Evolutionary conservation across 2,329 filamentous ascomycete genomes (phyloP), one percentile per base, ranked within the genome.

Genomic region (Neopestalotiopsis clavispora): DNA sequence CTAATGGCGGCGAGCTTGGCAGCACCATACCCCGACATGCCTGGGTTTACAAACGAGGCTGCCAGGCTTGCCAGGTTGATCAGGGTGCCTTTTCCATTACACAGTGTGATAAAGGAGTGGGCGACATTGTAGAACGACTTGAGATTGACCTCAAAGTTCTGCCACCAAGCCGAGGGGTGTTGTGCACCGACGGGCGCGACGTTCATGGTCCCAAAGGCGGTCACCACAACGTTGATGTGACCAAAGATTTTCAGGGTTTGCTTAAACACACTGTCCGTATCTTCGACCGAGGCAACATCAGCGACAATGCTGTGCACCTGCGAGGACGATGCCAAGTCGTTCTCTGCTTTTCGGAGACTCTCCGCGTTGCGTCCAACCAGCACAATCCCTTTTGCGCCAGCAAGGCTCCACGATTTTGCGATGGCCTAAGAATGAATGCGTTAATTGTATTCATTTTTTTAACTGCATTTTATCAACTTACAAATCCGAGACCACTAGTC

Each of bases 121-220:
- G 30, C 30, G 9, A 61, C 59, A 17, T 61, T 40, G 58, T 85
- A 85, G 0, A 80, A 75, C 0, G 86, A 85, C 63, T 82, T 84
- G 38, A 88, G 73, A 68, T 88, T 89, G 66, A 87, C 82, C 49
- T 86, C 83, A 74, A 81, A 85, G 40, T 80, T 80, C 30, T 72
- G 73, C 81, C 82, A 85, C 79, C 84, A 87, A 14, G 20, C 17
- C 7, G 9, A 30, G 0, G 59, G 30, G 3, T 23, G 14, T 14
- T 61, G 59, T 12, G 32, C 28, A 10, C 59, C 59, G 30, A 61
- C 32, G 20, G 67, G 71, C n/a, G 66, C 49, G 10, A 38, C 49
- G 30, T 34, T 40, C 30, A 61, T 61, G n/a, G 32, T 78, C 1
- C 80, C 82, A 2, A 81, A 80, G 68, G 83, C 82, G 67, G 83